Evolutionary conservation across 148 eudicot genomes (phyloP).

Genomic region (Diospyros kaki): DNA sequence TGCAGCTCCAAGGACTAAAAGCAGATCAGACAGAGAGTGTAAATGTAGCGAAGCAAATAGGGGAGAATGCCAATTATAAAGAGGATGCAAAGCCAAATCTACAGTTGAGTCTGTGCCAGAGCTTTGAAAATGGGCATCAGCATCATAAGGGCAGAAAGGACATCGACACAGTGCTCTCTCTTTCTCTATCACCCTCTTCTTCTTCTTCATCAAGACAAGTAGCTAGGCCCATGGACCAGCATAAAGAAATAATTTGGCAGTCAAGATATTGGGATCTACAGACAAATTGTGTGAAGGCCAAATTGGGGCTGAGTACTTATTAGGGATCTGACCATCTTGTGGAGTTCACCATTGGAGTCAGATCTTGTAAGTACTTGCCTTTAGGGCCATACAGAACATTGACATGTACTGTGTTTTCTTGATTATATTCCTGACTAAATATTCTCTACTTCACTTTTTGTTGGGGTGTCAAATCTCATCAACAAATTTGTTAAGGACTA

Average conservation of each 20-base stretch:
- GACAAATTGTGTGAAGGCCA: slow-evolving; percentile 18
- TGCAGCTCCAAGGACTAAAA: slow-evolving; percentile 16
- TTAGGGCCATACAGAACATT: slow-evolving; percentile 2
- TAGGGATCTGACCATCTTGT: slow-evolving; percentile 24
- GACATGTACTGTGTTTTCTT: too few species aligned
- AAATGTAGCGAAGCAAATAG: background rate
- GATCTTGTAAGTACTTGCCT: slow-evolving; percentile 26
- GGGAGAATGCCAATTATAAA: background rate
- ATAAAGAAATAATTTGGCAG: background rate
- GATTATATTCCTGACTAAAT: too few species aligned
- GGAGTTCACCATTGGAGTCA: slow-evolving; percentile 20
- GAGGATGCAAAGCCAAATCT: slow-evolving; percentile 17
- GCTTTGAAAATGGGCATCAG: background rate
- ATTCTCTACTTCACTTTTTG: too few species aligned
- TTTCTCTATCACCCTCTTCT: slow-evolving; percentile 15
- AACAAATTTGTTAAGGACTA: too few species aligned
- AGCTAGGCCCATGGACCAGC: slow-evolving; percentile 4
- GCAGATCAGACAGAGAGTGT: slow-evolving; percentile 13
- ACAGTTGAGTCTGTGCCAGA: slow-evolving; percentile 23
- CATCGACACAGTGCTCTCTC: slow-evolving; percentile 23
- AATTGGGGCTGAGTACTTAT: slow-evolving; percentile 25
- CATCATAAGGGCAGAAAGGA: background rate
- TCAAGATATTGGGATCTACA: slow-evolving; percentile 7
- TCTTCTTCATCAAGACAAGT: slow-evolving; percentile 8
- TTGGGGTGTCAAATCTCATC: too few species aligned